Evolutionary conservation across 208 protist genomes (phyloP), one percentile per base, ranked within the genome.

Genomic region (Wallacemonas rigidus): DNA sequence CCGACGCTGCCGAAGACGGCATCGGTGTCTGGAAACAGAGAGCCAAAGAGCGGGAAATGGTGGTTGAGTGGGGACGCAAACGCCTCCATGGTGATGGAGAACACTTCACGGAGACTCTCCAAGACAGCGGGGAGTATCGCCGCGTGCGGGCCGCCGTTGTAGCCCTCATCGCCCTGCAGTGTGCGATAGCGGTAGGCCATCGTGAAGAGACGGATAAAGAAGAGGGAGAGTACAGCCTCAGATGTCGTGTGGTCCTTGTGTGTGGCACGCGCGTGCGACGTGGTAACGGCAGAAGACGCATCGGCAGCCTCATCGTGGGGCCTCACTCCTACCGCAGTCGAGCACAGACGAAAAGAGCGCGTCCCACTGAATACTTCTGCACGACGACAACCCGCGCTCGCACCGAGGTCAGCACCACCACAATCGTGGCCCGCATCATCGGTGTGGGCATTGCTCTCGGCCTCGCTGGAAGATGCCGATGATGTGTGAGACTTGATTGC

Each of bases 41-140:
- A 95, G 64, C 84, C 88, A 71, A 86, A 98, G 51, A 69, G 72
- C 2, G 74, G 73, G 60, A 94, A 85, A 50, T 92, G 86, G 57
- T 81, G 80, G 68, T 97, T 97, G 26, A 97, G 60, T 38, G 94
- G 94, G 2, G 87, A 94, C 12, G 91, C 94, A 72, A 98, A 98
- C 14, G 86, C 91, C 81, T 98, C 94, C 9, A 78, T 73, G n/a
- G 55, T 47, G 17, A 95, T 82, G 39, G 75, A 67, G 67, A 96
- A 91, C 48, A 55, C 47, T 40, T 40, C 14, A 12, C 72, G 60
- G 6, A 96, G 79, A 4, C 67, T 11, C 44, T 77, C 57, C 74
- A 96, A 80, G 12, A 89, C 67, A 3, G 77, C 50, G 0, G 89
- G 83, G 8, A 85, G 85, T n/a, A 93, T 64, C 17, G 88, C 85